Evolutionary conservation across 768 basidiomycete species (phyloP).

Genomic region (Antrodiella citrinella): DNA sequence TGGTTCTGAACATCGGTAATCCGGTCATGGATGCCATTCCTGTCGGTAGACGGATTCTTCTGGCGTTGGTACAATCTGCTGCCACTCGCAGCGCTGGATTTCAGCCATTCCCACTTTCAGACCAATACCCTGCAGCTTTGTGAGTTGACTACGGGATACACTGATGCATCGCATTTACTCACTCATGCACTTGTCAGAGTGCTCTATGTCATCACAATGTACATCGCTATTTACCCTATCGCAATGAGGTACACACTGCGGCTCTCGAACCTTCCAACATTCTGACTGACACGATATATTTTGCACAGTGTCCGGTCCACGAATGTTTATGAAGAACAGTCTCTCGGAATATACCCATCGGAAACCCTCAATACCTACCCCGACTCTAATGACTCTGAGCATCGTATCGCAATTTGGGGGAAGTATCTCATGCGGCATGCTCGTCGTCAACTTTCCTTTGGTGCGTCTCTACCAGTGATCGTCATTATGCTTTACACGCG

Average conservation of each 20-base stretch:
- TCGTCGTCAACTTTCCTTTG: conserved; percentile 44
- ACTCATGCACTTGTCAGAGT: conserved; percentile 49
- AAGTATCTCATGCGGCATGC: conserved; percentile 32
- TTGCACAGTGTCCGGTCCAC: conserved; percentile 33
- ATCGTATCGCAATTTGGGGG: conserved; percentile 28
- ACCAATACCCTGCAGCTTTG: conserved; percentile 82
- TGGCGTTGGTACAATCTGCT: conserved; percentile 69
- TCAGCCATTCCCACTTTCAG: conserved; percentile 53
- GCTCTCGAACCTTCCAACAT: too few species aligned
- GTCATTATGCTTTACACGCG: conserved; percentile 1
- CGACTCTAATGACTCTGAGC: conserved; percentile 26
- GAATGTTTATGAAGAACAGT: conserved; percentile 46
- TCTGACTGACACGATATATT: neutral
- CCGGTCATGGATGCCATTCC: conserved; percentile 61
- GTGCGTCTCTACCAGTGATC: conserved; percentile 23
- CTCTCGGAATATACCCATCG: conserved; percentile 36
- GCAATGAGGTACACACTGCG: conserved; percentile 52
- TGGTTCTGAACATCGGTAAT: conserved; percentile 81
- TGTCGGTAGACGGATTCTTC: conserved; percentile 54
- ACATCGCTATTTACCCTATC: conserved; percentile 72
- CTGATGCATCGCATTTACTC: too few species aligned
- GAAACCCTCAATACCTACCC: conserved; percentile 17
- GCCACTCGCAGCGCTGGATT: conserved; percentile 88
- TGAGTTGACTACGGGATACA: too few species aligned
- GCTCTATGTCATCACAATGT: conserved; percentile 90